Evolutionary conservation across 2,329 filamentous ascomycete genomes (phyloP).

Genomic region (Penicillium psychrosexuale): DNA sequence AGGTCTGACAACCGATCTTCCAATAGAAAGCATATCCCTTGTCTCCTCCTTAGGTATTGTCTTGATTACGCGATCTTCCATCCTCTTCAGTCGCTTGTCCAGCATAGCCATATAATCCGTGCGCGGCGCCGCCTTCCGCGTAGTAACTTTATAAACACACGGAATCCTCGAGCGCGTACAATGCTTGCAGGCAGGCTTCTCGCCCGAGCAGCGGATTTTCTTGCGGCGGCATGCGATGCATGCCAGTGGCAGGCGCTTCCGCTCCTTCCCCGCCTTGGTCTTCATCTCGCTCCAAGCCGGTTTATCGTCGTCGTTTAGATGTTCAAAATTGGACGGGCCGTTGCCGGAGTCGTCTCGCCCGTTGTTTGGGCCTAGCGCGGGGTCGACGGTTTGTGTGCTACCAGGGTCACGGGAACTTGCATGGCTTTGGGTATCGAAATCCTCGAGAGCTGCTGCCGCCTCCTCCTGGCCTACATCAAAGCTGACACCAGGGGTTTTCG

Average conservation of each 20-base stretch:
- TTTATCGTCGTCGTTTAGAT: slow-evolving; percentile 52
- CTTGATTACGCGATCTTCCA: slow-evolving; percentile 98
- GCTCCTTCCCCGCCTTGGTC: slow-evolving; percentile 91
- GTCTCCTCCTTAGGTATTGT: slow-evolving; percentile 85
- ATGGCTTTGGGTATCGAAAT: slow-evolving; percentile 36
- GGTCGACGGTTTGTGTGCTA: slow-evolving; percentile 27
- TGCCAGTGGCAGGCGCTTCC: slow-evolving; percentile 85
- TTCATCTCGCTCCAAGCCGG: slow-evolving; percentile 78
- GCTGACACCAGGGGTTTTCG: slow-evolving; percentile 26
- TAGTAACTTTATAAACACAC: slow-evolving; percentile 96
- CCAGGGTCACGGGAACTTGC: slow-evolving; percentile 37
- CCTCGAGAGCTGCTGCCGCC: slow-evolving; percentile 25
- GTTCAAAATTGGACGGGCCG: slow-evolving; percentile 19
- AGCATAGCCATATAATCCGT: slow-evolving; percentile 99
- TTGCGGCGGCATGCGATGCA: slow-evolving; percentile 95
- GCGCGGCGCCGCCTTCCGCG: slow-evolving; percentile 85
- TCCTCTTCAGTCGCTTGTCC: slow-evolving; percentile 89
- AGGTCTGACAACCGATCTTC: slow-evolving; percentile 81
- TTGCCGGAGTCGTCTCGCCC: slow-evolving; percentile 22
- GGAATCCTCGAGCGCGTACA: slow-evolving; percentile 88
- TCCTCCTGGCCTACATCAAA: slow-evolving; percentile 29
- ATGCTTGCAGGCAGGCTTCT: slow-evolving; percentile 97
- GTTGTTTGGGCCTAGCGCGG: slow-evolving; percentile 19
- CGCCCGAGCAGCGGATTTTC: slow-evolving; percentile 96
- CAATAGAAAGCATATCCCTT: slow-evolving; percentile 64